Base-by-base conservation (phyloP, 129 eudicot species). In the Pittosporum tobira region DNA sequence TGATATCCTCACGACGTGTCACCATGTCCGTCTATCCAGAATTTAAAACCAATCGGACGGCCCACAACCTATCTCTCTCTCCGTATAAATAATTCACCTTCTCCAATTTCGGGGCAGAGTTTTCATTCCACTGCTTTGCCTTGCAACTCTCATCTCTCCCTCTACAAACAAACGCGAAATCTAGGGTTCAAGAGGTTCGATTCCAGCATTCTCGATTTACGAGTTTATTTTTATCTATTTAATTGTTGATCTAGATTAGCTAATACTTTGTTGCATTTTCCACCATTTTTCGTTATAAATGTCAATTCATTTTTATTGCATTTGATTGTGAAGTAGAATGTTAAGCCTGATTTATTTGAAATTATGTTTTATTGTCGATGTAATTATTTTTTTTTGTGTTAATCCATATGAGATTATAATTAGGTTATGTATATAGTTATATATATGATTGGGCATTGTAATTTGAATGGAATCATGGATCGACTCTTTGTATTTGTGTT, bases 1-100 rank as follows among this genome's bases (percentile, higher is more conserved):
- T 42, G 43, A 26, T 50, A 49, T 63, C 68, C n/a, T n/a, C 68
- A 38, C 64, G 70, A 77, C 81, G 79, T 84, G 81, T 74, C 37
- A 31, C 37, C 37, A 57, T 65, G 73, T 53, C 84, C 82, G 73
- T 61, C 40, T 55, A 68, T 71, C 74, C 62, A 76, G 65, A 59
- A 59, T 76, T 71, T 37, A 30, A 59, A 55, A 45, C 11, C 20
- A 52, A 81, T 72, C 84, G 63, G 48, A 80, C 94, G 84, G 77
- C 29, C 47, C 61, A 57, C 6, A 76, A 51, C 43, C 4, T 40
- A 37, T 56, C 40, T 54, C 57, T 50, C 48, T 19, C 48, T 46
- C 34, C 56, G 53, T 68, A 60, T 71, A 73, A 57, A 18, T 53
- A 69, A 21, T 40, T 40, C 70, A 25, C 64, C 53, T 18, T 62